Base-by-base conservation (phyloP, 2,329 filamentous ascomycete species). In the Diplodia sapinea region DNA sequence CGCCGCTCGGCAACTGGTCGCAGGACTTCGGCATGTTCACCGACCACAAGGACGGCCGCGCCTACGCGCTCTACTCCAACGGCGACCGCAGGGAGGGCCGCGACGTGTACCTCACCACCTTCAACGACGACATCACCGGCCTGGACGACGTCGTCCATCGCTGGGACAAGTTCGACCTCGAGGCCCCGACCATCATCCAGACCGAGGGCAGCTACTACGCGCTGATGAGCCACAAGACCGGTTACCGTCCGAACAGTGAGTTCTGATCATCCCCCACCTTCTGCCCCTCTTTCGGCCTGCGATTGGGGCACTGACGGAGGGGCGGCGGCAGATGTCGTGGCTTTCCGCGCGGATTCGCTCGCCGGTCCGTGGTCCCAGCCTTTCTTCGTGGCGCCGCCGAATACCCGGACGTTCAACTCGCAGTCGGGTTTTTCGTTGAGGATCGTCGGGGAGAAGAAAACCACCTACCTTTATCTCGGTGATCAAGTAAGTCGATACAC, bases 191-290 rank as follows among this genome's bases (percentile, higher is more conserved):
- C 0, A 88, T 88, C 63, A 79, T 88, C 6, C 86, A 88, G 72
- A 88, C 86, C 0, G 85, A 88, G 40, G 80, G 81, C 68, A 86
- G 84, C 70, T 88, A 88, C 71, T 88, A 84, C 71, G 84, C 85
- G 0, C 72, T 88, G 43, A 88, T 88, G 86, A 87, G 84, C 70
- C 86, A 88, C 70, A 88, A 88, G 78, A 88, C 86, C 0, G 86
- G 86, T 0, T 88, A 88, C 66, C 79, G 86, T n/a, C 86, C 86
- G 0, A 88, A 88, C 63, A 88, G 80, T 73, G 6, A 23, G 61
- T 20, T 47, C 11, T 47, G 7, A 3, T 9, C 17, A n/a, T 47
- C 6, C 8, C 17, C 3, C 8, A 1, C 20, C 17, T 20, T 2
- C 17, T 7, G 3, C n/a, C 17, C 7, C 8, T n/a, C 17, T 47